Conservation (phyloP, 1,284 basidiomycete species). For the Cystobasidium sp. region DNA sequence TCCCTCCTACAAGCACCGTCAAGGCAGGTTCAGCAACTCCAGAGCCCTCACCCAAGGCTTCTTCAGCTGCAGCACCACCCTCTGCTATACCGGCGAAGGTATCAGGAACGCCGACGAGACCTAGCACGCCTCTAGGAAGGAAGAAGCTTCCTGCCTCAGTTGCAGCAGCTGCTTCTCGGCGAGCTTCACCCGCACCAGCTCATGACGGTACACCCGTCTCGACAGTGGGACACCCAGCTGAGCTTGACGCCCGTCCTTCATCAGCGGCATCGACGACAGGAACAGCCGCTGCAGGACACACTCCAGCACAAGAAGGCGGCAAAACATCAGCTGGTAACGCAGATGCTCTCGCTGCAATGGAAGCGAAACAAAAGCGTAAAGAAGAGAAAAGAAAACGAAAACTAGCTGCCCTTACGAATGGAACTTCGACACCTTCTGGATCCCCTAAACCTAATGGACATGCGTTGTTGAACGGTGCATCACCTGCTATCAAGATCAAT, state of each 20-base stretch:
- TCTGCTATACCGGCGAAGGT: neutral
- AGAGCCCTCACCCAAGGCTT: constrained; percentile 2
- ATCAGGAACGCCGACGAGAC: neutral
- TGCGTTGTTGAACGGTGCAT: neutral
- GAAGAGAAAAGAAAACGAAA: constrained; percentile 43
- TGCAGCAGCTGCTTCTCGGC: neutral
- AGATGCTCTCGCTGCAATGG: constrained; percentile 11
- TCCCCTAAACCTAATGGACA: constrained; percentile 3
- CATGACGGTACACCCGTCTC: neutral
- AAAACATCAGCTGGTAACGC: constrained; percentile 5
- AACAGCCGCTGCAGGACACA: neutral
- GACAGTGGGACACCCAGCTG: neutral
- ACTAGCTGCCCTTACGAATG: constrained; percentile 21
- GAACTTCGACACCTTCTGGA: neutral
- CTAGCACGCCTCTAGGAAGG: constrained; percentile 27
- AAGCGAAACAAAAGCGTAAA: constrained; percentile 35
- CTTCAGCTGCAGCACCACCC: neutral
- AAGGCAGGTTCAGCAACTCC: neutral
- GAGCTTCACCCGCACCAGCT: constrained; percentile 10
- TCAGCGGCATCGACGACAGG: neutral
- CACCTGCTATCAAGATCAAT: constrained; percentile 26
- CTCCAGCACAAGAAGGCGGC: neutral
- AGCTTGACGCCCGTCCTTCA: neutral
- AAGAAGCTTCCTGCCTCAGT: constrained; percentile 41
- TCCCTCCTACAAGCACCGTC: constrained; percentile 4